Evolutionary conservation across 768 basidiomycete species (phyloP), one percentile per base, ranked within the genome.

Genomic region (Boletus rubescentipes): DNA sequence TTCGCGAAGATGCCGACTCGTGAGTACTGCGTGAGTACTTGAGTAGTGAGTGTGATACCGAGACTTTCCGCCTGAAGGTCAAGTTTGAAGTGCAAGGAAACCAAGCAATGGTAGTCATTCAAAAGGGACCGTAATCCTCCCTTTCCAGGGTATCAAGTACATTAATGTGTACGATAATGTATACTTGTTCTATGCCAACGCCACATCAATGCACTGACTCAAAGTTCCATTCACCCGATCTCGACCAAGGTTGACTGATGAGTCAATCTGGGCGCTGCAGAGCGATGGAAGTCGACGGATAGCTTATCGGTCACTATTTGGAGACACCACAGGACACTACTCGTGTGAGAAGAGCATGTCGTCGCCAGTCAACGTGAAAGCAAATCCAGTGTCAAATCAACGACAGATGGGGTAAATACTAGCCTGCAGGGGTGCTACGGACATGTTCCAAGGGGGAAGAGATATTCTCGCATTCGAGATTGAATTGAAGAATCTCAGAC

Each of bases 401-500:
- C 20, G 44, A 51, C 49, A 45, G 51, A 53, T 45, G 38, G 31
- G 46, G 54, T 30, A 52, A 15, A 48, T 18, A 15, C 41, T 21
- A 32, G 14, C 47, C 44, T 59, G 49, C 53, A 66, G 44, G 55
- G 43, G 23, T 48, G 43, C 48, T 45, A 42, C 35, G 40, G 51
- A 55, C 46, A 43, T 55, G 55, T 54, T 56, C 56, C 54, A 65
- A 63, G 48, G 54, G 61, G 43, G 42, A 42, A 43, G 54, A 58
- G 53, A 37, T 56, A 29, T 23, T 52, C 53, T 58, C 51, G 53
- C 55, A 61, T 66, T 57, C 56, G 59, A 61, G 59, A 67, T 46
- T 54, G 48, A 58, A 66, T 63, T 55, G 49, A 55, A 54, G 54
- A 58, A 50, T 60, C 58, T 58, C 62, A 49, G 51, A 48, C 60